Evolutionary conservation across 805 yeast species (phyloP), one percentile per base, ranked within the genome.

Genomic region (Yueomyces sp.): DNA sequence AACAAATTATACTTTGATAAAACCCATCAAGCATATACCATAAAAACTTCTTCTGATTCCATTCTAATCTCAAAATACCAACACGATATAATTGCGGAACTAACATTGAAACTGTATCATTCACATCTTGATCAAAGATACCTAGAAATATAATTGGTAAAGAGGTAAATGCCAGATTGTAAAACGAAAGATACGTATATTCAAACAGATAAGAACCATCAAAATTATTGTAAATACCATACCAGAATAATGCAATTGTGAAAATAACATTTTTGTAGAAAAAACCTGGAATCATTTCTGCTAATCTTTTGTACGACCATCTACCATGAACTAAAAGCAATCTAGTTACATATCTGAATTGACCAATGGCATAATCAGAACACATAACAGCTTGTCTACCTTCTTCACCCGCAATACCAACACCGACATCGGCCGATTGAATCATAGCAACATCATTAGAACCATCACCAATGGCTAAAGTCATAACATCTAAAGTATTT

Each of bases 361-460:
- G 94, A 28, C 90, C 92, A 55, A 84, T 65, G 26, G 90, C 94
- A 62, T 81, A 84, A 65, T 84, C 94, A 1, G 90, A 79, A 28
- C 87, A 79, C 94, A 84, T 84, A 4, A 76, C 92, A 26, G 92
- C 92, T 62, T 83, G 92, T 48, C 92, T 68, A 56, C 94, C 94
- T 67, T 84, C 94, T 66, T 84, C 92, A 64, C 94, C 94, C 3
- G 88, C 88, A 57, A 84, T 84, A 65, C 94, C 94, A 44, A 84
- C 83, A 55, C 94, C 94, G 40, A 84, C 81, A 63, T 84, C 80
- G 1, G 94, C 92, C 30, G 87, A 79, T 61, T 84, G 94, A 51
- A 84, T 84, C 94, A 84, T 84, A 9, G 94, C 88, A 49, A 84
- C 94, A 65, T 84, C 94, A 58, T 84, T 84, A 26, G 92, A 79